These are phyloP conservation scores for Sambucus nigra DNA, from an alignment of 129 eudicot genomes.

Conservation along the genomic window DNA sequence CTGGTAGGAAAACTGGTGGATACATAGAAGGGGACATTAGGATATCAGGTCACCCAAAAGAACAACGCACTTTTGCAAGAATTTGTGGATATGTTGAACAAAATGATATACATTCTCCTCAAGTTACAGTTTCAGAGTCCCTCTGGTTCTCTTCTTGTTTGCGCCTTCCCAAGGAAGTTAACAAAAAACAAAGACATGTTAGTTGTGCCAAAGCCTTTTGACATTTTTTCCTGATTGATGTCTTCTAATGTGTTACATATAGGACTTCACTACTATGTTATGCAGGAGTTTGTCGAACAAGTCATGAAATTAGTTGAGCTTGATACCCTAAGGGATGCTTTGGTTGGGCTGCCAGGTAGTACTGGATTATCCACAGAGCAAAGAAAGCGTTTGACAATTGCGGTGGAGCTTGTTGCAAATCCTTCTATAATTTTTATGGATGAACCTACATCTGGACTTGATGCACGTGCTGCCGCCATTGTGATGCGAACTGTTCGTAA, in stretches of 20 bases:
- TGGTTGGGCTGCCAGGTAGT: conserved; percentile 78
- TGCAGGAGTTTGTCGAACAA: conserved; percentile 68
- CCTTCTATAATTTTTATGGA: conserved; percentile 91
- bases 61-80: conserved; percentile 72
- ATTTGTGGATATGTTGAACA: conserved; percentile 77
- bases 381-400: conserved; percentile 74
- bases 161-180: conserved; percentile 60
- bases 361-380: conserved; percentile 76
- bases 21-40: conserved; percentile 83
- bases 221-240: not conserved
- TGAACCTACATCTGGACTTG: conserved; percentile 92
- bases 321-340: conserved; percentile 45
- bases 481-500: conserved; percentile 88
- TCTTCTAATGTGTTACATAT: not conserved
- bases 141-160: conserved; percentile 66
- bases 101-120: conserved; percentile 88
- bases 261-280: not conserved
- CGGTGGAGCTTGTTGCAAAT: conserved; percentile 86
- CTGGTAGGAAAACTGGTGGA: conserved; percentile 90
- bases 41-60: conserved; percentile 65
- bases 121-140: conserved; percentile 70
- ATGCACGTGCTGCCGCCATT: conserved; percentile 92
- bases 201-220: conserved; percentile 6
- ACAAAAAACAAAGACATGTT: conserved; percentile 40
- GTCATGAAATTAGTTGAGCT: conserved; percentile 80